Conservation (phyloP, 1,284 basidiomycete genomes). For the Bothia castanella region DNA sequence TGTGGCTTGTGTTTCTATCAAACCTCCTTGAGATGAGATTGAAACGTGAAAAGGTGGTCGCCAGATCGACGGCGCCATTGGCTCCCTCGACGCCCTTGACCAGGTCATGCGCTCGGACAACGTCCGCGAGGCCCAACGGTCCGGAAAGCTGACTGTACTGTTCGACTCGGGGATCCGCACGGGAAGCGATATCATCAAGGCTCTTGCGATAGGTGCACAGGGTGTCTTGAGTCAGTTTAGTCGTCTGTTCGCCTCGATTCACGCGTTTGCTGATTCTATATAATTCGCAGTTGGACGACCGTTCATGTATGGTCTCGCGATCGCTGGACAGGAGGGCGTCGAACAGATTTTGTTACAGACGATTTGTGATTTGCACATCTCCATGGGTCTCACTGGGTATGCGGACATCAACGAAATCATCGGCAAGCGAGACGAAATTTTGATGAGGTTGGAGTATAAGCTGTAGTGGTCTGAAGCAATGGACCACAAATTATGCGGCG, state of each 20-base stretch:
- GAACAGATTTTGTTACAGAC: constrained; percentile 49
- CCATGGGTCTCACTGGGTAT: constrained; percentile 44
- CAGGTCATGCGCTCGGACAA: constrained; percentile 55
- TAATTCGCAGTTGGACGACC: constrained; percentile 41
- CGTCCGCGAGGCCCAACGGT: constrained; percentile 53
- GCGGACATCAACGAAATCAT: constrained; percentile 29
- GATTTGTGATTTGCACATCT: constrained; percentile 54
- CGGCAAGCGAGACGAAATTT: not conserved
- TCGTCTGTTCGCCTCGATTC: not conserved
- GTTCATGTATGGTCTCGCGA: constrained; percentile 50
- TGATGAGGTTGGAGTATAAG: not conserved
- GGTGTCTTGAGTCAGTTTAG: constrained; percentile 51
- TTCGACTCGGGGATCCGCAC: constrained; percentile 80
- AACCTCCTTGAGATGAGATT: too few species aligned
- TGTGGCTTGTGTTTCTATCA: too few species aligned
- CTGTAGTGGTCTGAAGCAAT: too few species aligned
- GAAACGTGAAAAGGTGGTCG: constrained; percentile 58
- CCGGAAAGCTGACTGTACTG: constrained; percentile 61
- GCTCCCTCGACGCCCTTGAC: constrained; percentile 66
- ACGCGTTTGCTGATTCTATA: not conserved
- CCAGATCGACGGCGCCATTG: constrained; percentile 77
- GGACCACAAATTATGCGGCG: too few species aligned
- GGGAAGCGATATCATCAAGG: constrained; percentile 74
- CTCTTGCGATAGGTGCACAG: constrained; percentile 66
- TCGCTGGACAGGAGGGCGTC: constrained; percentile 52